Base-by-base conservation (phyloP, 2,329 filamentous ascomycete species). In the Ilyonectria robusta region DNA sequence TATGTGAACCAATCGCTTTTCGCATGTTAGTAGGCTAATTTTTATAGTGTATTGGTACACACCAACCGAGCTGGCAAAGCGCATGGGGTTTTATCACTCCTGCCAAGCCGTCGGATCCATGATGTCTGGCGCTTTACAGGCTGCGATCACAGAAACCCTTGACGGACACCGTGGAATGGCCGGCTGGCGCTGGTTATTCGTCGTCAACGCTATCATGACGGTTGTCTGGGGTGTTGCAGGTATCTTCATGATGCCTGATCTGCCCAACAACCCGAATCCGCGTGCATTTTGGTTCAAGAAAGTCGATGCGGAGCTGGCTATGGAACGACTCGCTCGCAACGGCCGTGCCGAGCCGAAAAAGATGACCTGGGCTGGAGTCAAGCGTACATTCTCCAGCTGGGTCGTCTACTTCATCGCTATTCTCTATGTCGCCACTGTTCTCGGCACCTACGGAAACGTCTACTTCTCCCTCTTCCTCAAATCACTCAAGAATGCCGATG, bases 131-230 rank as follows among this genome's bases (percentile, higher is more conserved):
- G 83, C 83, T 44, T 72, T 85, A 15, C 82, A 84, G 68, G 80
- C 82, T 0, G 82, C 78, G 2, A 78, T 84, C 1, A 81, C 82
- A 48, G 76, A 72, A 26, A 79, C 80, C 7, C 75, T 85, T 48
- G 76, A 84, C 26, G 81, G 82, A 1, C 72, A 66, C 5, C 65
- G 76, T 11, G 82, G 81, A 0, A 75, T 82, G 13, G 71, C 79
- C 0, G 84, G 81, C 1, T 85, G 82, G 84, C 79, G 81, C 54
- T 75, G 83, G 82, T 78, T 85, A 5, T 85, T 86, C 67, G 79
- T 85, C 55, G 80, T 84, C 70, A 83, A 85, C 63, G 83, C 81
- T 2, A 71, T 80, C 26, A 78, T 81, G 44, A 76, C 76, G 7
- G 72, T 81, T 1, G 70, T 78, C 11, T 76, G 79, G 59, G 78